Conservation (phyloP, 2,329 filamentous ascomycete genomes). For the Alternaria burnsii region DNA sequence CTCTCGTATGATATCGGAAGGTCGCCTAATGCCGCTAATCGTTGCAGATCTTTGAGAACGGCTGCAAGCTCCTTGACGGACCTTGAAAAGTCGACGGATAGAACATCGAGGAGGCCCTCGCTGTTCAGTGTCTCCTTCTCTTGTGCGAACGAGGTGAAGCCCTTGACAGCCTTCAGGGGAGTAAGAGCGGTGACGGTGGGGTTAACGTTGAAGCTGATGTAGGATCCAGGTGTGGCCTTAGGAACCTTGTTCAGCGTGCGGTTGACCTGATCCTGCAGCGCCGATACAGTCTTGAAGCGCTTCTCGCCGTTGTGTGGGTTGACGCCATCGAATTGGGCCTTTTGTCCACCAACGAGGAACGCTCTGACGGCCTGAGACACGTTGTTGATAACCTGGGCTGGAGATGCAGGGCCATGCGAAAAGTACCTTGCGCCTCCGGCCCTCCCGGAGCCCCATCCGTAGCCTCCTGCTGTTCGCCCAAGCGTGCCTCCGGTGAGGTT, state of each 20-base stretch:
- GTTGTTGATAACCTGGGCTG: slow-evolving; percentile 91
- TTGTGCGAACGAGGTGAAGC: slow-evolving; percentile 54
- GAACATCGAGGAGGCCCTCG: slow-evolving; percentile 82
- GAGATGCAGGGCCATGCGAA: slow-evolving; percentile 83
- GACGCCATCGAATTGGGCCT: slow-evolving; percentile 83
- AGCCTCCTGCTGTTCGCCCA: slow-evolving; percentile 88
- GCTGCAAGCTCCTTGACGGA: slow-evolving; percentile 83
- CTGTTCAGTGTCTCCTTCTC: slow-evolving; percentile 73
- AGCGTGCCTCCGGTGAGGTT: slow-evolving; percentile 90
- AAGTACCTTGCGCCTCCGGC: slow-evolving; percentile 83
- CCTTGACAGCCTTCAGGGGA: slow-evolving; percentile 69
- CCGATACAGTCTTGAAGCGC: slow-evolving; percentile 79
- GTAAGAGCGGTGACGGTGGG: slow-evolving; percentile 90
- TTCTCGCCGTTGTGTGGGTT: slow-evolving; percentile 74
- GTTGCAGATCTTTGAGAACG: slow-evolving; percentile 81
- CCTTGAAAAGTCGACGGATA: slow-evolving; percentile 87
- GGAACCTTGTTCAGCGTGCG: slow-evolving; percentile 70
- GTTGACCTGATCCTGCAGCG: slow-evolving; percentile 75
- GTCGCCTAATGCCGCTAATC: slow-evolving; percentile 79
- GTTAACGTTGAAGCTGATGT: slow-evolving; percentile 85
- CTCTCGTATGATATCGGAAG: slow-evolving; percentile 79
- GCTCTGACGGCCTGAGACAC: slow-evolving; percentile 93
- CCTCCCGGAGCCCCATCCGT: slow-evolving; percentile 75
- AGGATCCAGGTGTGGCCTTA: slow-evolving; percentile 74
- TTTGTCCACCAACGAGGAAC: slow-evolving; percentile 90